Percentiles rank a stretch among this genome's conserved stretches.
phyloP scores from a whole-genome alignment of 768 basidiomycete species.

The Collybia sp. region DNA sequence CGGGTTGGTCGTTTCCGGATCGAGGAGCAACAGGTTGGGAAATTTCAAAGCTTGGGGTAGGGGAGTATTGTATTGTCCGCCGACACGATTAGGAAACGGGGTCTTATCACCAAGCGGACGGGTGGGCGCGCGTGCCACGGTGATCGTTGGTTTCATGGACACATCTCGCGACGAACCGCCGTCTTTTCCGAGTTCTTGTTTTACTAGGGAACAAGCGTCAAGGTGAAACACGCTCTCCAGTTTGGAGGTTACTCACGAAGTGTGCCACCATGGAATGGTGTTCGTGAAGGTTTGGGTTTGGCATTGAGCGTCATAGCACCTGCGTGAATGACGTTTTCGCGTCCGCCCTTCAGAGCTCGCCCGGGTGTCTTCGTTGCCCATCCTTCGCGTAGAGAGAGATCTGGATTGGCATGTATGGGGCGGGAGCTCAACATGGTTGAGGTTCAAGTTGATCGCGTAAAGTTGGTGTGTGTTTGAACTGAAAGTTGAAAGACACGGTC shows the following conservation, averaged over 20 bases:
- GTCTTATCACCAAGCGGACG: slow-evolving; percentile 73
- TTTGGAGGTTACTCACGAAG: slow-evolving; percentile 20
- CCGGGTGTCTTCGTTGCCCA: slow-evolving; percentile 52
- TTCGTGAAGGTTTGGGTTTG: slow-evolving; percentile 29
- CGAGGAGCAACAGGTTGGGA: slow-evolving; percentile 21
- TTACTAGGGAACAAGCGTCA: neutral
- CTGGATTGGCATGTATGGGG: slow-evolving; percentile 23
- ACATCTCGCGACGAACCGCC: slow-evolving; percentile 13
- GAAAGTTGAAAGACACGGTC: no score
- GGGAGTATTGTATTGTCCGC: slow-evolving; percentile 27
- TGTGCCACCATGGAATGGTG: slow-evolving; percentile 30
- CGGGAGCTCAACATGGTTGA: slow-evolving; percentile 34
- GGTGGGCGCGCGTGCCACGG: slow-evolving; percentile 16
- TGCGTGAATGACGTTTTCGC: slow-evolving; percentile 43
- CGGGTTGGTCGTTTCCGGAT: slow-evolving; percentile 17
- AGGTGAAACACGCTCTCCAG: neutral
- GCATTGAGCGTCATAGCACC: slow-evolving; percentile 42
- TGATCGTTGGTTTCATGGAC: slow-evolving; percentile 14
- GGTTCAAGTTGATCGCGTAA: slow-evolving; percentile 1
- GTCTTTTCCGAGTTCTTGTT: slow-evolving; percentile 17
- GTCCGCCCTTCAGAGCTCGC: slow-evolving; percentile 33
- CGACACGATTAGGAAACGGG: slow-evolving; percentile 63
- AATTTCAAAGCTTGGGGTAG: slow-evolving; percentile 27
- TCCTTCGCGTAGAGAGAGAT: slow-evolving; percentile 13
- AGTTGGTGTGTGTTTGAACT: no score